Conservation (phyloP, 1,284 basidiomycete genomes). For the Lentinula novae-zelandiae region DNA sequence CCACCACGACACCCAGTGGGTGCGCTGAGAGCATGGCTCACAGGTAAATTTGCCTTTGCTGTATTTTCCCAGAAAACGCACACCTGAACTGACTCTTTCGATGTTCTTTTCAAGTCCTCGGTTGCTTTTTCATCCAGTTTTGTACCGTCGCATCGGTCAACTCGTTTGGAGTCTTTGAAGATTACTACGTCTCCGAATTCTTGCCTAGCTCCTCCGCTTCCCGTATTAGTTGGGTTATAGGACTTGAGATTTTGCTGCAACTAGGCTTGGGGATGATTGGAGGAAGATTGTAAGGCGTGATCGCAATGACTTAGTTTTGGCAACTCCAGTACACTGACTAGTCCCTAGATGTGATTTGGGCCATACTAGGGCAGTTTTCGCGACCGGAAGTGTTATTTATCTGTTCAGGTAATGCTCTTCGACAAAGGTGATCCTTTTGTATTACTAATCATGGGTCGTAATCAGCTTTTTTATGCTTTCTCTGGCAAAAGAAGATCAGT, state of each 20-base stretch:
- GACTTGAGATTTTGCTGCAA: conserved; percentile 1
- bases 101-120: not conserved
- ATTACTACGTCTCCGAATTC: conserved; percentile 2
- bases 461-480: conserved; percentile 21
- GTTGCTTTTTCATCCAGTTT: conserved; percentile 3
- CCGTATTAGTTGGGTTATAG: not conserved
- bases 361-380: conserved; percentile 1
- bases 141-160: conserved; percentile 1
- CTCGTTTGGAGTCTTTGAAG: conserved; percentile 2
- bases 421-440: too few species aligned
- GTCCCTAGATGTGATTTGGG: conserved; percentile 2
- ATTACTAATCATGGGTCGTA: not conserved
- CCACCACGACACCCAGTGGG: not conserved
- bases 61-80: not conserved
- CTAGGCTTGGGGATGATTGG: not conserved
- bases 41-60: not conserved
- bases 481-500: conserved; percentile 18
- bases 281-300: conserved; percentile 1
- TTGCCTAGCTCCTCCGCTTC: conserved; percentile 2
- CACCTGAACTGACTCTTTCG: not conserved
- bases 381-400: not conserved
- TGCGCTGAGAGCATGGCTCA: conserved; percentile 2
- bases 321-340: not conserved
- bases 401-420: not conserved
- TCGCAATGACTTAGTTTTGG: not conserved